Evolutionary conservation across 176 grass and related monocot genomes (phyloP).

Genomic region (Metroxylon sagu): DNA sequence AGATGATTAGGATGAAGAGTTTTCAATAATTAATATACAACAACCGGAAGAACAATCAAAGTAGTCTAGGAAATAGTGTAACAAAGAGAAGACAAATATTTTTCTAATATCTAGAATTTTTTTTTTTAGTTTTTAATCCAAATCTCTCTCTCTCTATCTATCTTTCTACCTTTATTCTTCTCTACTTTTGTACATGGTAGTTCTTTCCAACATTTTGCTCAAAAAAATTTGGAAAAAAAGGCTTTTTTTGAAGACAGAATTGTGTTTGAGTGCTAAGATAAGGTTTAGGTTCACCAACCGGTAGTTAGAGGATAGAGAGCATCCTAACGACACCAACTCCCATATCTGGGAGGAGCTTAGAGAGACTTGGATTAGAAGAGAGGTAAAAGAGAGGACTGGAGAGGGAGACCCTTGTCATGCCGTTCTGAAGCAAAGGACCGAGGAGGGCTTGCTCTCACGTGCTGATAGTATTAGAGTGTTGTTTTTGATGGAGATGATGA

Average conservation of each 20-base stretch:
- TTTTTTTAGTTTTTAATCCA: too few relatives aligned
- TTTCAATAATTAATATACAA: too few relatives aligned
- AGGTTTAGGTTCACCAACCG: conserved; percentile 54
- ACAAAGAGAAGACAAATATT: too few relatives aligned
- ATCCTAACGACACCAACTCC: conserved; percentile 25
- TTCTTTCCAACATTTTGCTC: too few relatives aligned
- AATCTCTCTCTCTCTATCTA: too few relatives aligned
- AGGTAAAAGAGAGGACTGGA: conserved; percentile 13
- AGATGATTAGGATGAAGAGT: background rate
- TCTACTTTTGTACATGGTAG: too few relatives aligned
- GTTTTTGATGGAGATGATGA: conserved; percentile 6
- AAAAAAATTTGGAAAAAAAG: too few relatives aligned
- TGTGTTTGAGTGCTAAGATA: conserved; percentile 21
- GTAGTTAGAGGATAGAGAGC: conserved; percentile 41
- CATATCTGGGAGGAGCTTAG: background rate
- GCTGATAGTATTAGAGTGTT: background rate
- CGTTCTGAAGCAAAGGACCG: conserved; percentile 11
- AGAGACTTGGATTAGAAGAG: conserved; percentile 34
- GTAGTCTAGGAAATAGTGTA: too few relatives aligned
- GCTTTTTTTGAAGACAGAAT: too few relatives aligned
- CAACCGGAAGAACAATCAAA: too few relatives aligned
- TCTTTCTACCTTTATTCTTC: too few relatives aligned
- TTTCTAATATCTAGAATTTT: too few relatives aligned
- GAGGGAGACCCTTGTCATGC: conserved; percentile 4
- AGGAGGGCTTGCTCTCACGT: conserved; percentile 15